Base-by-base conservation (phyloP, 176 grass and related monocot species). In the Avena sativa region DNA sequence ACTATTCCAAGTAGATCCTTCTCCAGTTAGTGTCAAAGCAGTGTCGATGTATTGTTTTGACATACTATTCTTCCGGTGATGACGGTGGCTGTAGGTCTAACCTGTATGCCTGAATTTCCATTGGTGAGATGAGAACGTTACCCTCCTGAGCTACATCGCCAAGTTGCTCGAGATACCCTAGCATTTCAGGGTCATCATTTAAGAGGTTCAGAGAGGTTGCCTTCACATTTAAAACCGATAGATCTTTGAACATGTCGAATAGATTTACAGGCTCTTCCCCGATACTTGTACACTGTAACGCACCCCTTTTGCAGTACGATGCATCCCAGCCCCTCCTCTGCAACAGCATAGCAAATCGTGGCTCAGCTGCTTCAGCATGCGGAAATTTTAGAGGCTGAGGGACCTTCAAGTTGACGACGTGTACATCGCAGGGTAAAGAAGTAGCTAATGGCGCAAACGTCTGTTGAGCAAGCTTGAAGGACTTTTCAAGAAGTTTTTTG, bases 51-150 rank as follows among this genome's bases (percentile, higher is more conserved):
- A 71, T 40, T 76, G 25, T 69, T 59, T 10, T 70, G 43, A 46
- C 17, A 85, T 73, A 81, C 23, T 91, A 91, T 51, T 79, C 82
- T 82, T 91, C 90, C 11, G 70, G 86, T 0, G 34, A 76, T 38
- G 70, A 85, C 14, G 86, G 87, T 76, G 79, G 92, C 55, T 92
- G 92, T 81, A 99, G 81, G 58, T 99, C 97, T 58, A 99, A 79
- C 51, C 93, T 99, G 76, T 99, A 99, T 59, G 97, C 97, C 79
- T 96, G 92, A 85, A 98, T 94, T 86, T 98, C 97, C 97, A 98
- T 98, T 15, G 97, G 97, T 43, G 93, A 86, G 78, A 98, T 96
- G 30, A 98, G 92, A 78, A 98, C 83, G 55, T 93, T 96, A 67
- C 92, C 97, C 83, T 98, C 97, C 81, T 93, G 93, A 85, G 90